Percentiles rank a stretch among this genome's conserved stretches.
These are phyloP conservation scores for Rubia peregrina DNA, from an alignment of 305 asterid genomes.

Conservation along the genomic window DNA sequence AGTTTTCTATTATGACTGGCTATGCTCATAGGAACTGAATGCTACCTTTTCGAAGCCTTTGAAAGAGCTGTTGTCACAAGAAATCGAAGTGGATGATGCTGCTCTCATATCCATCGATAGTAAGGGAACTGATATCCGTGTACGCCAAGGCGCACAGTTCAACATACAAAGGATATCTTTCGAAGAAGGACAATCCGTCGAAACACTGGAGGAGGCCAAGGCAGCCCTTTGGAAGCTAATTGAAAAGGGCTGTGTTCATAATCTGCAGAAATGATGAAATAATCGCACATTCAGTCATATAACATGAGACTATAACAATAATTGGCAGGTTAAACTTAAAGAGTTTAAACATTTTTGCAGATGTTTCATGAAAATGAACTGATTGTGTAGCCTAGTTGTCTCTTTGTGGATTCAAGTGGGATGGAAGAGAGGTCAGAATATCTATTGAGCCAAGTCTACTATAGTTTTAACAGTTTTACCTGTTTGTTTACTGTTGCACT, in stretches of 20 bases:
- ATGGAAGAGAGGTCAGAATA: background rate
- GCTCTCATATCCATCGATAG: slow-evolving; percentile 95
- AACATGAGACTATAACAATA: background rate
- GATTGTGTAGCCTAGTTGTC: background rate
- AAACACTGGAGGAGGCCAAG: slow-evolving; percentile 86
- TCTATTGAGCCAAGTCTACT: background rate
- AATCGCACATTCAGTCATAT: background rate
- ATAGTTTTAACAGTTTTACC: background rate
- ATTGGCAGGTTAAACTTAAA: background rate
- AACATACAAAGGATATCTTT: slow-evolving; percentile 66
- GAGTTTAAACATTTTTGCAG: background rate
- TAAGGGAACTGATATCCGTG: slow-evolving; percentile 81
- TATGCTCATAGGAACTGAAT: slow-evolving; percentile 57
- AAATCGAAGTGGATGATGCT: slow-evolving; percentile 82
- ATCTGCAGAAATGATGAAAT: slow-evolving; percentile 33
- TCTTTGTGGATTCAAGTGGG: background rate
- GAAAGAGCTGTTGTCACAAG: slow-evolving; percentile 70
- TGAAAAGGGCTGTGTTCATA: slow-evolving; percentile 48
- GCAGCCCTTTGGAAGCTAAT: slow-evolving; percentile 62
- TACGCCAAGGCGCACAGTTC: slow-evolving; percentile 79
- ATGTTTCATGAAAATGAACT: background rate
- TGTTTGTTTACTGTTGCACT: background rate
- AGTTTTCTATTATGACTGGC: background rate
- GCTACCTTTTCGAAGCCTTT: slow-evolving; percentile 78
- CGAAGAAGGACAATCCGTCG: slow-evolving; percentile 58